Evolutionary conservation across 2,329 filamentous ascomycete genomes (phyloP), one percentile per base, ranked within the genome.

Genomic region (Hymenoscyphus fructigenus): DNA sequence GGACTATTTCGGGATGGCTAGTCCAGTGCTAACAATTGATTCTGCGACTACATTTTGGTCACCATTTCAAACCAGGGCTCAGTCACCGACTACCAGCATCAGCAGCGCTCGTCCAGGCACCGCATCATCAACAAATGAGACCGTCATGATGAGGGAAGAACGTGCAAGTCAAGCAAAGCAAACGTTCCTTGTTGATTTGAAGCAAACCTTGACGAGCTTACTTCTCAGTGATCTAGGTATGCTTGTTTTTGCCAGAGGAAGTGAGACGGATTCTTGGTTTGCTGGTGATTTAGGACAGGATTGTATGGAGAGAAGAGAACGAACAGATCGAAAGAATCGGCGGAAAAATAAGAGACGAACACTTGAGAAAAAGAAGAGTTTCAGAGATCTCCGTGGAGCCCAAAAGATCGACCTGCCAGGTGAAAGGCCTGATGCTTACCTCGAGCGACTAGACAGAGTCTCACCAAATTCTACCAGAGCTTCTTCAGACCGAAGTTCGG

Each of bases 241-340:
- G 50, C 85, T 92, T 34, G 89, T 97, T 1, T 95, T 96, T 61
- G 85, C 88, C 47, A 82, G 86, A 60, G 95, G 95, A 2, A 96
- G 93, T 53, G 95, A 99, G 79, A 98, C 94, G 0, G 95, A 98
- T 76, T 83, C 83, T 2, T 97, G 94, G 90, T 95, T 97, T 66
- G 75, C 72, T 70, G 83, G 85, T 61, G 85, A 85, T 15, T 76
- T 93, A 6, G 86, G 87, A 2, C 85, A 89, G 70, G 81, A 89
- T 68, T 89, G 86, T 73, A 86, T 88, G 57, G 86, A 88, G 60
- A 82, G 86, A 29, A 85, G 83, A 59, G 84, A 88, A 59, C 81
- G 83, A 3, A 64, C 66, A 14, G 72, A 74, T 12, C 64, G 68
- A 12, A 74, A 71, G 65, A 61, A 63, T 50, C 70, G 69, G 59